Base-by-base conservation (phyloP, 768 basidiomycete genomes). In the Boletus tylopilopsis region DNA sequence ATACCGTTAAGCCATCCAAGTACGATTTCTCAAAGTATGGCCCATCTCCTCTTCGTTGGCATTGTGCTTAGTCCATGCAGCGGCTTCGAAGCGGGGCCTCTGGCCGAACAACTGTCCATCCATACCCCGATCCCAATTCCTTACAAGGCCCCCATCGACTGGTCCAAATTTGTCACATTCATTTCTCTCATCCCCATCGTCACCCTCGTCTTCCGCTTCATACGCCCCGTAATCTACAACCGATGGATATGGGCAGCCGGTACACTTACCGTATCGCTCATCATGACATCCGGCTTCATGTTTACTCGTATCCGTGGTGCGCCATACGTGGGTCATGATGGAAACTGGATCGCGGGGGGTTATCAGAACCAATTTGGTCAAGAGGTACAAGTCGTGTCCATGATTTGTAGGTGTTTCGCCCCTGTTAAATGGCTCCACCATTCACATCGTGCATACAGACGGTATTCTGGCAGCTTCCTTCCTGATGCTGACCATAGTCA, bases 271-370 rank as follows among this genome's bases (percentile, higher is more conserved):
- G 78, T 82, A 9, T 85, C 90, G 18, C 69, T 87, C 25, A 71
- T 91, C 59, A 95, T 97, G 85, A 94, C 84, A 19, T 84, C 87
- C 9, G 96, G 96, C 8, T 88, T 83, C 74, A 99, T 99, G 96
- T 99, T 95, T 72, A 89, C 88, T 50, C 87, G 86, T 55, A 99
- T 99, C 59, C 85, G 95, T 54, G 77, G 77, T 27, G 77, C 77
- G 40, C 94, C 92, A 3, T 92, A 80, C 63, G 73, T 72, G 21
- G 82, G 80, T 24, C 72, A 73, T 0, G 76, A 80, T 47, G 83
- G 85, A 21, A 73, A 78, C 42, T 94, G 92, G 87, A 86, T 99
- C 60, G 89, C 93, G 9, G 76, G 71, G 10, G 95, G 95, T 5
- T 97, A 84, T 71, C 85, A 86, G 64, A 92, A 84, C 59, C 94